Percentiles rank a stretch among this genome's conserved stretches.
Conservation (phyloP, 805 yeast species). For the Metschnikowia rubicola region DNA sequence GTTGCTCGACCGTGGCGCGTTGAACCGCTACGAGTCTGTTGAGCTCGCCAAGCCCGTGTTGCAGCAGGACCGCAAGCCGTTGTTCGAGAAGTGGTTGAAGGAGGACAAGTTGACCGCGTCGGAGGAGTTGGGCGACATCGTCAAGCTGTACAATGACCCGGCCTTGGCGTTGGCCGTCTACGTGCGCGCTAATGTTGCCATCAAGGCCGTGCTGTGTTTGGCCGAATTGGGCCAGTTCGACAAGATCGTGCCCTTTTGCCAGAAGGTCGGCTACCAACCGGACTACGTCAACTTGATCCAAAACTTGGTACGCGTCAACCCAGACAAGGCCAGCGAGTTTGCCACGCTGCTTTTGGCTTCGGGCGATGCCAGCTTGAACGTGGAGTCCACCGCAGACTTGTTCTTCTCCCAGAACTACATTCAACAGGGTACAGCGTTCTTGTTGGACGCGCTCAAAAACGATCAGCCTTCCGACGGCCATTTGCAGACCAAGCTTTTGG, state of each 20-base stretch:
- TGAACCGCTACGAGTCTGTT: constrained; percentile 88
- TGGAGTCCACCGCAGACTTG: constrained; percentile 87
- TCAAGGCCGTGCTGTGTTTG: constrained; percentile 85
- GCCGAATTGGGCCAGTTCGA: constrained; percentile 97
- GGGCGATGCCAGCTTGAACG: constrained; percentile 62
- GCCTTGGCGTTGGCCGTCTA: constrained; percentile 89
- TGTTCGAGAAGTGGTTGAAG: constrained; percentile 93
- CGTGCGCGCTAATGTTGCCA: constrained; percentile 74
- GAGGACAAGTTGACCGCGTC: constrained; percentile 92
- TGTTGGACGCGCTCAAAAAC: constrained; percentile 90
- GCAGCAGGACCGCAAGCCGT: constrained; percentile 89
- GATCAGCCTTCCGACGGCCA: constrained; percentile 95
- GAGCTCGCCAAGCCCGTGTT: constrained; percentile 94
- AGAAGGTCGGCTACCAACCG: constrained; percentile 83
- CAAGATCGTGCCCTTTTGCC: constrained; percentile 90
- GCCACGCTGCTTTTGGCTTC: constrained; percentile 75
- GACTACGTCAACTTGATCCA: constrained; percentile 88
- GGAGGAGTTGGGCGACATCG: constrained; percentile 97
- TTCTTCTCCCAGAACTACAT: constrained; percentile 91
- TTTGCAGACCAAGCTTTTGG: constrained; percentile 89
- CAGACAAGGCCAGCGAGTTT: constrained; percentile 98
- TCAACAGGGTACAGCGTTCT: constrained; percentile 97
- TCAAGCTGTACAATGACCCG: constrained; percentile 75
- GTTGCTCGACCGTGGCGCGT: constrained; percentile 84
- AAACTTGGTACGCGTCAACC: constrained; percentile 84